These are phyloP conservation scores for Trametes sp. DNA, from an alignment of 1,284 basidiomycete species.

Conservation along the genomic window DNA sequence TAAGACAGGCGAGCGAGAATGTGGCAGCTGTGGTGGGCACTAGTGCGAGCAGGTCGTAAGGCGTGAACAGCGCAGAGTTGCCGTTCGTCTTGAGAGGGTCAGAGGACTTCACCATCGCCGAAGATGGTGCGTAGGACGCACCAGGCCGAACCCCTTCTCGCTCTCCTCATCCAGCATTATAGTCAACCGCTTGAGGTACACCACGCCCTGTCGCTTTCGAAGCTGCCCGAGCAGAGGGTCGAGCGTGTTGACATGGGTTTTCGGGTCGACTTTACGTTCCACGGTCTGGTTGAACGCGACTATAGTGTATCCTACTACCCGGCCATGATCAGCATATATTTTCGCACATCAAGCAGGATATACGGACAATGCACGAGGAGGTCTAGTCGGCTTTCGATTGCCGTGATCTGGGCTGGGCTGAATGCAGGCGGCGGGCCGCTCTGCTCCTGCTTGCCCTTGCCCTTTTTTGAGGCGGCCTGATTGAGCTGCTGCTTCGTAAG, in stretches of 20 bases:
- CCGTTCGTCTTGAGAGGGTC: slow-evolving; percentile 59
- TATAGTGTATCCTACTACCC: slow-evolving; percentile 80
- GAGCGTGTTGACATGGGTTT: slow-evolving; percentile 68
- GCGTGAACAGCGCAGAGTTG: slow-evolving; percentile 59
- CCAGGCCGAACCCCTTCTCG: slow-evolving; percentile 83
- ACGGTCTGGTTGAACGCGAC: slow-evolving; percentile 76
- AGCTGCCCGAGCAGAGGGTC: slow-evolving; percentile 61
- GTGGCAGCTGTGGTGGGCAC: slow-evolving; percentile 74
- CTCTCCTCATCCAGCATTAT: slow-evolving; percentile 79
- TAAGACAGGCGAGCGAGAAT: slow-evolving; percentile 82
- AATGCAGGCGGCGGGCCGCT: slow-evolving; percentile 36
- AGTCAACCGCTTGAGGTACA: slow-evolving; percentile 73
- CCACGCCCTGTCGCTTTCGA: slow-evolving; percentile 59
- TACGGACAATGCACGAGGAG: slow-evolving; percentile 53
- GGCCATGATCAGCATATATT: slow-evolving; percentile 25
- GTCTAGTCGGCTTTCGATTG: slow-evolving; percentile 52
- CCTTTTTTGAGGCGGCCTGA: slow-evolving; percentile 45
- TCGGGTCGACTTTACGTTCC: slow-evolving; percentile 72
- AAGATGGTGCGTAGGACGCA: slow-evolving; percentile 41
- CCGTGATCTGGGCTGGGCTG: slow-evolving; percentile 47
- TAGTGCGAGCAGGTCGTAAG: slow-evolving; percentile 82
- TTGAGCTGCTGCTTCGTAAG: slow-evolving; percentile 30
- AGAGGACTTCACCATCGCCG: background rate
- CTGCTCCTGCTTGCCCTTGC: slow-evolving; percentile 48
- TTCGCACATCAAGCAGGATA: background rate